Evolutionary conservation across 768 basidiomycete genomes (phyloP).

Genomic region (Rhodocollybia butyracea): DNA sequence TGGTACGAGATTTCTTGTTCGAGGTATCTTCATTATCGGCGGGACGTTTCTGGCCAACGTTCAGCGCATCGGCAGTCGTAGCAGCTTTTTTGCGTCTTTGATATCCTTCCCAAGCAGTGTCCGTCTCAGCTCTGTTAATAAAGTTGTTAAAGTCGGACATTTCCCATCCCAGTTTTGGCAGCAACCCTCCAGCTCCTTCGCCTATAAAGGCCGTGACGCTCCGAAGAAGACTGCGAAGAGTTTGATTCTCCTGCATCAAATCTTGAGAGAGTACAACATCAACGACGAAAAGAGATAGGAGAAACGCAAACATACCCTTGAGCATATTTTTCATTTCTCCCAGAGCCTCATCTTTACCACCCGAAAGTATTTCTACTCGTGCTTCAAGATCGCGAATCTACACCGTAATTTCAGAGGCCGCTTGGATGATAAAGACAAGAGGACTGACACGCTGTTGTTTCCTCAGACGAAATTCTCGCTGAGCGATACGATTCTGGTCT

Average conservation of each 20-base stretch:
- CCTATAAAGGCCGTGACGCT: slow-evolving; percentile 80
- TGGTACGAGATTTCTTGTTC: slow-evolving; percentile 49
- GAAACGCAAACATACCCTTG: slow-evolving; percentile 46
- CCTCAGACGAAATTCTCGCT: slow-evolving; percentile 87
- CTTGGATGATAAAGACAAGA: background rate
- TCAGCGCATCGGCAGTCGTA: slow-evolving; percentile 19
- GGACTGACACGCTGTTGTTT: slow-evolving; percentile 76
- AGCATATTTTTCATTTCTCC: slow-evolving; percentile 80
- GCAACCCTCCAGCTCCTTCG: slow-evolving; percentile 76
- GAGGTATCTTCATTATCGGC: slow-evolving; percentile 43
- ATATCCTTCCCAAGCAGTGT: slow-evolving; percentile 90
- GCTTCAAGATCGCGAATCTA: slow-evolving; percentile 96
- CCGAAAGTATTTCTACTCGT: slow-evolving; percentile 90
- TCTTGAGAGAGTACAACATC: slow-evolving; percentile 37
- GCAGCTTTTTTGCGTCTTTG: slow-evolving; percentile 59
- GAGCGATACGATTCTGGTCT: slow-evolving; percentile 90
- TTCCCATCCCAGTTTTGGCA: slow-evolving; percentile 79
- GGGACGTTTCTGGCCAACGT: slow-evolving; percentile 45
- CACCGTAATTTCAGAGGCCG: slow-evolving; percentile 5
- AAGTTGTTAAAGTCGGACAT: slow-evolving; percentile 75
- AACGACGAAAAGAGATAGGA: background rate
- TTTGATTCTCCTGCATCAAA: slow-evolving; percentile 87
- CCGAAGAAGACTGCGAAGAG: slow-evolving; percentile 74
- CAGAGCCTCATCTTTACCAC: slow-evolving; percentile 86
- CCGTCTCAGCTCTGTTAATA: slow-evolving; percentile 85